A percentile compares a stretch with the other conserved stretches of the same genome.
These are phyloP conservation scores for Aphanomyces euteiches DNA, from an alignment of 352 stramenopile genomes.

Conservation along the genomic window DNA sequence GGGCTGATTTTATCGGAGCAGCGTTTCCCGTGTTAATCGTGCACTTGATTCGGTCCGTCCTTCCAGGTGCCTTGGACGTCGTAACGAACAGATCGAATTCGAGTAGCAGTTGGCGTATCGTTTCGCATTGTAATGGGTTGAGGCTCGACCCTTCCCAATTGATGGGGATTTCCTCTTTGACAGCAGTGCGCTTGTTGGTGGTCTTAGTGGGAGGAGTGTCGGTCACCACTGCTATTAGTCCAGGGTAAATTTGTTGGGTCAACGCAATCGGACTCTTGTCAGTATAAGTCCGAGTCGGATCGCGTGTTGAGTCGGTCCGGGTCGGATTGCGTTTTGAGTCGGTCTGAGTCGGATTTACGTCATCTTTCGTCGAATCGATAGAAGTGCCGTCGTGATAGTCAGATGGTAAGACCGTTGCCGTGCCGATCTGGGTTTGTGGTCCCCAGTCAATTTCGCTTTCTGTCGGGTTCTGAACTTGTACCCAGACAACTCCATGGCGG, in stretches of 20 bases:
- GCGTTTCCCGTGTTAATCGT: neutral
- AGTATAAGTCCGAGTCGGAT: neutral
- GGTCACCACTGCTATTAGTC: neutral
- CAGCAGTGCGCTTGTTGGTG: no score
- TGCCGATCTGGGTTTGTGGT: no score
- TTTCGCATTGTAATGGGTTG: neutral
- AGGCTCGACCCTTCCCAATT: neutral
- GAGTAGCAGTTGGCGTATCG: neutral
- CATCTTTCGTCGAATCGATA: no score
- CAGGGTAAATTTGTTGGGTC: neutral
- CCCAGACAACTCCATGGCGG: neutral
- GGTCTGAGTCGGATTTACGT: no score
- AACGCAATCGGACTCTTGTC: neutral
- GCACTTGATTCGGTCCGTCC: neutral
- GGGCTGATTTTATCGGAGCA: neutral
- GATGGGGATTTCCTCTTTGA: neutral
- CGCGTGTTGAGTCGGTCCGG: no score
- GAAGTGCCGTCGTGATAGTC: no score
- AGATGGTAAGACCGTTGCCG: no score
- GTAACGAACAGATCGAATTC: neutral
- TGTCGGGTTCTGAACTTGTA: constrained; percentile 1
- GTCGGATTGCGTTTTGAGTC: no score
- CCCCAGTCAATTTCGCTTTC: neutral
- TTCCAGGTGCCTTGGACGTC: neutral
- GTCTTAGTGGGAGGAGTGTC: no score